These are phyloP conservation scores for Pterocarpus santalinus DNA, from an alignment of 306 rosid genomes.

Conservation along the genomic window DNA sequence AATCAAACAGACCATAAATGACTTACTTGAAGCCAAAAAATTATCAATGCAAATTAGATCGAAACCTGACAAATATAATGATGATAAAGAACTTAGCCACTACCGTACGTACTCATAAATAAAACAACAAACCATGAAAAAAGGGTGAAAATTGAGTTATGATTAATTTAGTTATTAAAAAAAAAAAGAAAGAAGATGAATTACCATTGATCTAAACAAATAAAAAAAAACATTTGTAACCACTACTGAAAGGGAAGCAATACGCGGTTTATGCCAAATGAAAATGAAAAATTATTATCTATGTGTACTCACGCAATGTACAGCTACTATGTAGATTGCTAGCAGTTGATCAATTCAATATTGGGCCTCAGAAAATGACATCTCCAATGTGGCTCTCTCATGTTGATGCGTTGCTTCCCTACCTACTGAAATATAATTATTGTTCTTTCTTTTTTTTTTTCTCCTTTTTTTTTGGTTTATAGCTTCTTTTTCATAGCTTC, in stretches of 20 bases:
- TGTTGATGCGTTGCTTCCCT: slow-evolving; percentile 5
- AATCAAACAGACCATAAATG: too few relatives aligned
- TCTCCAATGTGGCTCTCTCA: background rate
- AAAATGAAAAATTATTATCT: background rate
- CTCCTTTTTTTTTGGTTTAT: background rate
- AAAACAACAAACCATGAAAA: background rate
- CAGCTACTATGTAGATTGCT: background rate
- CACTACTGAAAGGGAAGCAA: background rate
- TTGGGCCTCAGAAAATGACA: slow-evolving; percentile 25
- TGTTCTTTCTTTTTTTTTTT: slow-evolving; percentile 3
- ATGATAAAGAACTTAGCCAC: slow-evolving; percentile 22
- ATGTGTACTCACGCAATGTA: background rate
- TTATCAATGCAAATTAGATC: too few relatives aligned
- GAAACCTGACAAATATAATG: background rate
- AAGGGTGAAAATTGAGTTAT: background rate
- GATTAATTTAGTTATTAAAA: background rate
- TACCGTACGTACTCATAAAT: background rate
- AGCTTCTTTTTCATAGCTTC: slow-evolving; percentile 4
- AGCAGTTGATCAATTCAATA: background rate
- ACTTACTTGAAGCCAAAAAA: too few relatives aligned
- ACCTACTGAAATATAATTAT: background rate
- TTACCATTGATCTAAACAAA: background rate
- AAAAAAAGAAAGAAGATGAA: too few relatives aligned
- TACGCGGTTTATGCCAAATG: background rate
- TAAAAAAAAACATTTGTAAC: background rate